phyloP scores from a whole-genome alignment of 768 basidiomycete species.

The Mycena indigotica region DNA sequence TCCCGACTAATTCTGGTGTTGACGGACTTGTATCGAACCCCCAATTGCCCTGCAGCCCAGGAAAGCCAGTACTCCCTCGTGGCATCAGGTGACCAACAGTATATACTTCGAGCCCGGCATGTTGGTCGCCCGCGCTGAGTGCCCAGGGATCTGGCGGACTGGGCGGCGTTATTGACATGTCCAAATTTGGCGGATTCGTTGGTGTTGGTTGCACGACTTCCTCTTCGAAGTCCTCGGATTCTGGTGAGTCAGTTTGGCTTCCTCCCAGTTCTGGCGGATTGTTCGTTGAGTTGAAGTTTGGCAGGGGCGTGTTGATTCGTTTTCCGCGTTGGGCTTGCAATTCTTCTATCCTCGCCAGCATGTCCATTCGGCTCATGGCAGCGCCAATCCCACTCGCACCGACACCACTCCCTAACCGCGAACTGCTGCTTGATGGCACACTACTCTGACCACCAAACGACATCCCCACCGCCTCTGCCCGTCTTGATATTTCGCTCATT shows the following conservation, averaged over 20 bases:
- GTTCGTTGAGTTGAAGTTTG: slow-evolving; percentile 12
- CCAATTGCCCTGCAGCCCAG: slow-evolving; percentile 65
- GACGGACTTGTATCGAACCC: slow-evolving; percentile 43
- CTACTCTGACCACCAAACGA: slow-evolving; percentile 21
- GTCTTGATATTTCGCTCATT: slow-evolving; percentile 77
- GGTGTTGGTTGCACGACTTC: slow-evolving; percentile 20
- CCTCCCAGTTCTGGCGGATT: background rate
- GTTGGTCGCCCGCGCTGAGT: slow-evolving; percentile 32
- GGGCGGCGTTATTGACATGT: slow-evolving; percentile 29
- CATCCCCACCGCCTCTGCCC: slow-evolving; percentile 44
- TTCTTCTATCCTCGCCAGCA: slow-evolving; percentile 56
- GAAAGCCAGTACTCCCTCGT: slow-evolving; percentile 42
- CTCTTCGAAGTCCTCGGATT: slow-evolving; percentile 21
- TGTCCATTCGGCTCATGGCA: slow-evolving; percentile 41
- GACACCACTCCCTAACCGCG: slow-evolving; percentile 11
- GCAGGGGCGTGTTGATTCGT: slow-evolving; percentile 2
- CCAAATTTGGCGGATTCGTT: slow-evolving; percentile 27
- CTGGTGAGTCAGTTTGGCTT: slow-evolving; percentile 3
- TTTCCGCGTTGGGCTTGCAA: slow-evolving; percentile 42
- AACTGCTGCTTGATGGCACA: slow-evolving; percentile 5
- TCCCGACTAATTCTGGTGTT: slow-evolving; percentile 28
- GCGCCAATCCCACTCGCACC: slow-evolving; percentile 24
- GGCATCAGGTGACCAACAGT: slow-evolving; percentile 80
- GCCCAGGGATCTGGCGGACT: slow-evolving; percentile 13
- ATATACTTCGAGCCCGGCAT: slow-evolving; percentile 77